A percentile compares a stretch with the other conserved stretches of the same genome.
phyloP scores from a whole-genome alignment of 305 asterid species.

The Solanum hybrid region DNA sequence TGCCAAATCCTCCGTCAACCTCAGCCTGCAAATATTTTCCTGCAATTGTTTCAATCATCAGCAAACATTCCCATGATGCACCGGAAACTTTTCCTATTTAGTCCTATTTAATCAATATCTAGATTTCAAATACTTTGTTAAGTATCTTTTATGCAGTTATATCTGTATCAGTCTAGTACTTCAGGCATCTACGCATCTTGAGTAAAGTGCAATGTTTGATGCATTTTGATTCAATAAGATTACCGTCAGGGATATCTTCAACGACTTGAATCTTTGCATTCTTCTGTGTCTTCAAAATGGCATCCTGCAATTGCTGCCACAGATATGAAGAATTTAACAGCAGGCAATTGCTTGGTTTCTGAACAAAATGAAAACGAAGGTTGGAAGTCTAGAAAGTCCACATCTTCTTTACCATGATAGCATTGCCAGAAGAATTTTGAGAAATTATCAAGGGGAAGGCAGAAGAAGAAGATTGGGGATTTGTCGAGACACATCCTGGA shows the following conservation, averaged over 20 bases:
- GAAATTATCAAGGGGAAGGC: slow-evolving; percentile 72
- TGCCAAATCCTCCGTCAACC: slow-evolving; percentile 87
- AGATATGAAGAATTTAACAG: not conserved
- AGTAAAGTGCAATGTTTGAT: not conserved
- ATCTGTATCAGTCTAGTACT: not conserved
- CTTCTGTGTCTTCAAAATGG: slow-evolving; percentile 66
- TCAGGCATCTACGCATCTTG: not conserved
- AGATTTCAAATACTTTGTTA: not conserved
- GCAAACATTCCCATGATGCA: not conserved
- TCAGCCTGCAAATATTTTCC: slow-evolving; percentile 74
- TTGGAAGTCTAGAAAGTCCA: not conserved
- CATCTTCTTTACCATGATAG: slow-evolving; percentile 31
- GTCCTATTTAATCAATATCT: not conserved
- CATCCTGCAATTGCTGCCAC: slow-evolving; percentile 57
- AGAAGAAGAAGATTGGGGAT: slow-evolving; percentile 67
- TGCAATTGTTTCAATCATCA: slow-evolving; percentile 12
- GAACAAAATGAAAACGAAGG: not conserved
- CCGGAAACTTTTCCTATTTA: not conserved
- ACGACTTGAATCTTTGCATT: slow-evolving; percentile 57
- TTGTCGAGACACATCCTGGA: slow-evolving; percentile 72
- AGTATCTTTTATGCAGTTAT: not conserved
- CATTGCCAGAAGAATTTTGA: slow-evolving; percentile 31
- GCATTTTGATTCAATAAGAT: not conserved
- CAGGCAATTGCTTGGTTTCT: not conserved
- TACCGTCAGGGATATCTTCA: slow-evolving; percentile 56